Evolutionary conservation across 2,329 filamentous ascomycete genomes (phyloP).

Genomic region (Fusarium lateritium): DNA sequence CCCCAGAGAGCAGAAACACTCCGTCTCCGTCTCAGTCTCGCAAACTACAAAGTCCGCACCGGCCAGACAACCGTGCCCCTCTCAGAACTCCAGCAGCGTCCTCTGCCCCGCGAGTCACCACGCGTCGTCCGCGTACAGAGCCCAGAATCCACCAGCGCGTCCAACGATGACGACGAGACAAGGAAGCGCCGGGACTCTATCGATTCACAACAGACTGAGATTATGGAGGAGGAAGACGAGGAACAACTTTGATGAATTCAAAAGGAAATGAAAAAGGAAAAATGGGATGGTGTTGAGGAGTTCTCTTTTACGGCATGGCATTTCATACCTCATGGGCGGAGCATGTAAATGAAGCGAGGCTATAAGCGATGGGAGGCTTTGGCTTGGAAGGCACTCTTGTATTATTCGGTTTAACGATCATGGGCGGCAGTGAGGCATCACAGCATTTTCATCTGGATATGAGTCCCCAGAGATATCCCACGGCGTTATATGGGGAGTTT

Average conservation of each 20-base stretch:
- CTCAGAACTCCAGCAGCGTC: slow-evolving; percentile 66
- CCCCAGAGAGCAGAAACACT: slow-evolving; percentile 74
- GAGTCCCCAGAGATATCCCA: slow-evolving; percentile 36
- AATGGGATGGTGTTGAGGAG: slow-evolving; percentile 28
- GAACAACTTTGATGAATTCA: slow-evolving; percentile 4
- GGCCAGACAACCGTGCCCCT: slow-evolving; percentile 78
- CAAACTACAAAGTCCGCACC: slow-evolving; percentile 81
- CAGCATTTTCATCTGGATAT: slow-evolving; percentile 22
- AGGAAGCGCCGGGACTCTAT: slow-evolving; percentile 32
- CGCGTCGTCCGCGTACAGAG: slow-evolving; percentile 47
- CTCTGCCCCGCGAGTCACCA: slow-evolving; percentile 46
- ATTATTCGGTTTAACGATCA: slow-evolving; percentile 18
- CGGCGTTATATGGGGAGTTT: slow-evolving; percentile 29
- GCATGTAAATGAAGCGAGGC: slow-evolving; percentile 21
- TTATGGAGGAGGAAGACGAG: slow-evolving; percentile 25
- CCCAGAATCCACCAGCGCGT: slow-evolving; percentile 24
- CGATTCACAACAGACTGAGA: slow-evolving; percentile 37
- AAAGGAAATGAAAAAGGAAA: slow-evolving; percentile 1
- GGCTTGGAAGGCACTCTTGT: slow-evolving; percentile 12
- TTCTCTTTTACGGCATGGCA: slow-evolving; percentile 19
- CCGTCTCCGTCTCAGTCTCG: slow-evolving; percentile 77
- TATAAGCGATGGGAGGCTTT: slow-evolving; percentile 8
- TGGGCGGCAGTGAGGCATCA: slow-evolving; percentile 28
- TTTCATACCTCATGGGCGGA: slow-evolving; percentile 16
- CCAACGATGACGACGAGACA: slow-evolving; percentile 12